Base-by-base conservation (phyloP, 129 eudicot genomes). In the Helianthus tuberosus region DNA sequence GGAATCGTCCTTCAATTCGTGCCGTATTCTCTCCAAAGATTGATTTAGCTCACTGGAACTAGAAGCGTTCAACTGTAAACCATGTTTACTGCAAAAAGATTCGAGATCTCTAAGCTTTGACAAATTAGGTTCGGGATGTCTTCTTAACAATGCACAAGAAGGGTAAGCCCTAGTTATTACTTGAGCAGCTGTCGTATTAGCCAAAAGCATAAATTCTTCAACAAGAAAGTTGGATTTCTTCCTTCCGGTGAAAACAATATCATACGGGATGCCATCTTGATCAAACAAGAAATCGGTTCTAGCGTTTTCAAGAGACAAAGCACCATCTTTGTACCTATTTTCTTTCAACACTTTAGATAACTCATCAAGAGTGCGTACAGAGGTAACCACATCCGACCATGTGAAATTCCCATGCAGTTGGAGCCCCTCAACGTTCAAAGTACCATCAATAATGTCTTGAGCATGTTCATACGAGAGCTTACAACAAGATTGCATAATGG, bases 181-280 rank as follows among this genome's bases (percentile, higher is more conserved):
- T 78, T 94, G 97, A 54, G 99, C 99, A 60, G 85, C 96, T 11
- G 99, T 94, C 20, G 75, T 83, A 75, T 94, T 94, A 36, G 99
- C 97, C 86, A 94, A 80, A 68, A 91, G 89, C 96, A 94, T 94
- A 48, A 94, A 88, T 76, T 94, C 99, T 82, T 94, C 99, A 7
- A 94, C 94, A 35, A 94, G 87, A 65, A 80, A 83, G 72, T 94
- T 82, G 3, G 97, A 88, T 16, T 89, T 89, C 51, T 66, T 80
- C 11, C 79, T 68, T 11, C 73, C 84, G 51, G 77, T 80, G 25
- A 88, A 64, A 77, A 71, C 65, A 68, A 82, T 70, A 80, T 94
- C 93, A 74, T 81, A 83, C 0, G 97, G 99, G 36, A 61, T 52
- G n/a, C 97, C 97, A 50, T 85, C 81, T 80, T 86, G 88, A 63